phyloP scores from a whole-genome alignment of 345 rosid species.

The Eutrema yunnanense region DNA sequence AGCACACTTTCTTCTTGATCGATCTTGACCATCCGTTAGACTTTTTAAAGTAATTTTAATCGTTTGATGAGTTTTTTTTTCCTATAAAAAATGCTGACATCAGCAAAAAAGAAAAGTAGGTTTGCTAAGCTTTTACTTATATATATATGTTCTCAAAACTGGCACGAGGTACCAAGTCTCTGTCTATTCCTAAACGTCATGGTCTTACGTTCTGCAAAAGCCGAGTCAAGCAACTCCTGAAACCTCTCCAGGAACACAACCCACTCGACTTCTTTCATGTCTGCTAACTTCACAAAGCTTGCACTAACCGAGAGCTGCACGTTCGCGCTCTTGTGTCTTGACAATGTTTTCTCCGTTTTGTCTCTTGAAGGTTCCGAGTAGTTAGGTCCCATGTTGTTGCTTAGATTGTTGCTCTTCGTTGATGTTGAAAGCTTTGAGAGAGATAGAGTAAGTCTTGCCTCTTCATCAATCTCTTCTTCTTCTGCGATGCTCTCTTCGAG shows the following conservation, averaged over 20 bases:
- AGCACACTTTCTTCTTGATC: too few species aligned
- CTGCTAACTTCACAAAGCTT: constrained; percentile 48
- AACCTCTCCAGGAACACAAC: constrained; percentile 43
- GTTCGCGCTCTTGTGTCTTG: constrained; percentile 38
- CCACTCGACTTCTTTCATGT: constrained; percentile 50
- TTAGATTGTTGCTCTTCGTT: neutral
- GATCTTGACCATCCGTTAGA: too few species aligned
- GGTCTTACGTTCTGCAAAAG: constrained; percentile 36
- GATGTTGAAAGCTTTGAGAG: constrained; percentile 7
- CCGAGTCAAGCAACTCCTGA: constrained; percentile 46
- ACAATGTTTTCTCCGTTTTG: constrained; percentile 11
- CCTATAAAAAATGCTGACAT: too few species aligned
- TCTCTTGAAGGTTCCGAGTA: constrained; percentile 5
- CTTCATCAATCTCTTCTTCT: constrained; percentile 24
- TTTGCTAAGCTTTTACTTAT: too few species aligned
- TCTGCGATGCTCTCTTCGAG: constrained; percentile 31
- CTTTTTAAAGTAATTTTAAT: too few species aligned
- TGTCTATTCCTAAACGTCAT: constrained; percentile 40
- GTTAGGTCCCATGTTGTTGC: constrained; percentile 3
- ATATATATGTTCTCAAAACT: constrained; percentile 35
- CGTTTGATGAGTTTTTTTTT: too few species aligned
- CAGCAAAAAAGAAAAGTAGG: neutral
- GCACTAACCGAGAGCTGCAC: constrained; percentile 37
- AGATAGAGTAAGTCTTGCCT: neutral
- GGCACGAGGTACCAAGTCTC: constrained; percentile 65